These are phyloP conservation scores for Ceratobasidium theobromae DNA, from an alignment of 1,284 basidiomycete genomes.

Conservation along the genomic window DNA sequence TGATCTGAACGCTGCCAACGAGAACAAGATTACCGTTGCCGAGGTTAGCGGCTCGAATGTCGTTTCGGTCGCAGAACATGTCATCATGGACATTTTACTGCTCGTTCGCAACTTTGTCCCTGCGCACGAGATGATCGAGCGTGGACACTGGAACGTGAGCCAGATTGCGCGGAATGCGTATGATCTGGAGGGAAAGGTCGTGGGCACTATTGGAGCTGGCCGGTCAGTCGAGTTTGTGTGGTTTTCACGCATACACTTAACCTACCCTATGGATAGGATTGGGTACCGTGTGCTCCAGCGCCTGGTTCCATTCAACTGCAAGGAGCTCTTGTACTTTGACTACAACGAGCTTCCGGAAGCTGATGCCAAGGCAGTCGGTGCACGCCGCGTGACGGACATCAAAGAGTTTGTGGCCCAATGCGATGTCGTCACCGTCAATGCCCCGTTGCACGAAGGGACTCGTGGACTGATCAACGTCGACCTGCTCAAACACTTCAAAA, in stretches of 20 bases:
- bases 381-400: conserved; percentile 76
- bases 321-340: conserved; percentile 93
- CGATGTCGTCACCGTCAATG: conserved; percentile 87
- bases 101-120: too few species aligned
- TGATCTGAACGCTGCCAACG: conserved; percentile 87
- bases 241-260: too few species aligned
- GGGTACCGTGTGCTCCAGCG: conserved; percentile 90
- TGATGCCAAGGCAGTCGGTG: conserved; percentile 70
- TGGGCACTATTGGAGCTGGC: conserved; percentile 82
- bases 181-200: conserved; percentile 89
- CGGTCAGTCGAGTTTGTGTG: conserved; percentile 39
- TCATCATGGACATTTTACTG: too few species aligned
- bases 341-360: conserved; percentile 78
- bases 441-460: conserved; percentile 88
- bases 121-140: conserved; percentile 85
- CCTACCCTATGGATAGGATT: too few species aligned
- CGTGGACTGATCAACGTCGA: conserved; percentile 79
- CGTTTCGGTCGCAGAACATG: too few species aligned
- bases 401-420: conserved; percentile 83
- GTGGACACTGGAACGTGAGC: conserved; percentile 84
- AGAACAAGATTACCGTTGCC: too few species aligned
- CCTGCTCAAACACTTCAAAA: conserved; percentile 87
- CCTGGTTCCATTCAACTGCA: conserved; percentile 83
- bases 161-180: conserved; percentile 78
- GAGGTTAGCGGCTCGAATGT: too few species aligned